phyloP scores from a whole-genome alignment of 177 flowering plant genomes.

The Vitis hybrid region DNA sequence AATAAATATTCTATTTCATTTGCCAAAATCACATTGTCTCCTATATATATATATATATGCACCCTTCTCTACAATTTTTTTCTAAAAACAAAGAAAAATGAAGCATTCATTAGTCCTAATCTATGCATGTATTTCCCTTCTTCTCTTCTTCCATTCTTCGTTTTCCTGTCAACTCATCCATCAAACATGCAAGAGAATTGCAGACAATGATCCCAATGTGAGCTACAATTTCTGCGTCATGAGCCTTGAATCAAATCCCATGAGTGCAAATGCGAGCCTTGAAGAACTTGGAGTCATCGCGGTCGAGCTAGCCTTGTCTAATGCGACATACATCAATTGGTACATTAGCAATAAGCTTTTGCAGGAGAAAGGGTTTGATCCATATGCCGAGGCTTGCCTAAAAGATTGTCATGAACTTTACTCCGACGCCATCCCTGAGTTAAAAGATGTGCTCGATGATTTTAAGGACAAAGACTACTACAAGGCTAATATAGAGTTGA shows the following conservation, averaged over 20 bases:
- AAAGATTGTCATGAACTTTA: constrained; percentile 39
- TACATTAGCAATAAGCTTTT: constrained; percentile 14
- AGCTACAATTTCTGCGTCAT: constrained; percentile 30
- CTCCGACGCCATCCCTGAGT: constrained; percentile 21
- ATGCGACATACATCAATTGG: constrained; percentile 28
- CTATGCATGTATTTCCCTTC: not conserved
- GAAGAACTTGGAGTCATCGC: constrained; percentile 31
- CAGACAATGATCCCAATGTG: constrained; percentile 29
- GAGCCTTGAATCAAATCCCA: constrained; percentile 23
- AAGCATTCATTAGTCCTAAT: not conserved
- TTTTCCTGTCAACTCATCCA: constrained; percentile 14
- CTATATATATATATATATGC: no score
- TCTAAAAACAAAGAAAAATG: constrained; percentile 4
- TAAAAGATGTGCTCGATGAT: constrained; percentile 15
- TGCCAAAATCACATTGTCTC: no score
- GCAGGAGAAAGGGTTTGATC: constrained; percentile 8
- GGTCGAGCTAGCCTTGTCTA: constrained; percentile 19
- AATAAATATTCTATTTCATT: no score
- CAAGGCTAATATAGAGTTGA: constrained; percentile 30
- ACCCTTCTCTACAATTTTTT: no score
- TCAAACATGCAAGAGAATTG: constrained; percentile 26
- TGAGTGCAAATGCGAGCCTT: constrained; percentile 24
- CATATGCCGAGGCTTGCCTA: constrained; percentile 8
- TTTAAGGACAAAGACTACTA: constrained; percentile 16
- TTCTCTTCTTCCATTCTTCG: not conserved